Evolutionary conservation across 2,329 filamentous ascomycete species (phyloP).

Genomic region (Cercospora zeina): DNA sequence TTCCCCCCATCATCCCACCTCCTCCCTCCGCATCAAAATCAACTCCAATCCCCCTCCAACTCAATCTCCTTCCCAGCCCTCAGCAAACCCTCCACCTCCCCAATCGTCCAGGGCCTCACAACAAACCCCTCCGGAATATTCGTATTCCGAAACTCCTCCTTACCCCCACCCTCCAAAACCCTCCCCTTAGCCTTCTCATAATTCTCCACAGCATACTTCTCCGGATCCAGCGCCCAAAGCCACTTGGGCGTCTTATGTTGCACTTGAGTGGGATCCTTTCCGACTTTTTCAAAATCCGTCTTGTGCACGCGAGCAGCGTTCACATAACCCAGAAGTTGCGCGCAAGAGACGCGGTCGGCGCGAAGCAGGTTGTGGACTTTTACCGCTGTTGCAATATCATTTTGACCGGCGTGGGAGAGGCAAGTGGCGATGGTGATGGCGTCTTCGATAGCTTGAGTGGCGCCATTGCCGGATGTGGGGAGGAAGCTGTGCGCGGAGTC

Average conservation of each 20-base stretch:
- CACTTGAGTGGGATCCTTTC: constrained; percentile 26
- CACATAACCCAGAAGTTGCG: constrained; percentile 31
- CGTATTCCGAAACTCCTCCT: constrained; percentile 24
- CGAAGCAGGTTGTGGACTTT: constrained; percentile 41
- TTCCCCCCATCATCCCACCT: background rate
- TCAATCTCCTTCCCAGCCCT: constrained; percentile 25
- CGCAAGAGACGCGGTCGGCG: constrained; percentile 29
- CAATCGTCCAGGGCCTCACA: constrained; percentile 26
- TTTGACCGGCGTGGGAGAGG: constrained; percentile 47
- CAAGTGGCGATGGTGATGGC: constrained; percentile 51
- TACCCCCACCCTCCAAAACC: constrained; percentile 18
- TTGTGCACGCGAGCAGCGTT: constrained; percentile 32
- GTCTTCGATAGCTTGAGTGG: constrained; percentile 58
- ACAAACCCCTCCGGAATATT: constrained; percentile 28
- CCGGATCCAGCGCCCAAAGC: constrained; percentile 28
- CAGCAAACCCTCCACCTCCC: constrained; percentile 26
- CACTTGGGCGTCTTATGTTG: constrained; percentile 27
- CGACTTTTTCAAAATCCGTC: constrained; percentile 23
- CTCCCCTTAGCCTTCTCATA: constrained; percentile 24
- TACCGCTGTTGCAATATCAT: constrained; percentile 39
- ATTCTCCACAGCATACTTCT: constrained; percentile 28
- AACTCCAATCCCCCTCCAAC: constrained; percentile 29
- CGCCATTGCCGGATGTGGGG: constrained; percentile 56
- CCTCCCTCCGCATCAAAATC: background rate
- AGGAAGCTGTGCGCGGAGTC: constrained; percentile 58